A percentile compares a stretch with the other conserved stretches of the same genome.
phyloP scores from a whole-genome alignment of 2,329 filamentous ascomycete genomes.

The Zymoseptoria pseudotritici region DNA sequence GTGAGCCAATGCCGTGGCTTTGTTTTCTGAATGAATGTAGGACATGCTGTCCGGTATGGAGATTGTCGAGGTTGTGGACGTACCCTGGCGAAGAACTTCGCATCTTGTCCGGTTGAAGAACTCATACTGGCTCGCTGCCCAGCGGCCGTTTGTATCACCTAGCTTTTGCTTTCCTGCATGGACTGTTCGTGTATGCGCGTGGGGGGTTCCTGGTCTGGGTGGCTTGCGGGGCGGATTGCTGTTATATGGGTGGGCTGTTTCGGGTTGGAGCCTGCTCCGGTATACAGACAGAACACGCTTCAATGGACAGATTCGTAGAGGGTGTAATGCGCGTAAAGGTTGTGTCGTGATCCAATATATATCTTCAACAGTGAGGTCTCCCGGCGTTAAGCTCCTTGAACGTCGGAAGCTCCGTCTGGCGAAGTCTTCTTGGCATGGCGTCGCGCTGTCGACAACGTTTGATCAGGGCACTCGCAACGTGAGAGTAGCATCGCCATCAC shows the following conservation, averaged over 20 bases:
- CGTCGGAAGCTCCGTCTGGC: background rate
- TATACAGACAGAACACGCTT: background rate
- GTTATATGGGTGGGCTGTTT: background rate
- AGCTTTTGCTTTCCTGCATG: background rate
- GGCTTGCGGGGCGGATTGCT: background rate
- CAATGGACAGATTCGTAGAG: background rate
- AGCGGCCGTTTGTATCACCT: background rate
- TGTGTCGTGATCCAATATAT: background rate
- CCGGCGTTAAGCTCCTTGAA: background rate
- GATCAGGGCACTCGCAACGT: background rate
- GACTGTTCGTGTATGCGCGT: background rate
- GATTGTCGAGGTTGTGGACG: slow-evolving; percentile 31
- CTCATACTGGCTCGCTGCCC: slow-evolving; percentile 43
- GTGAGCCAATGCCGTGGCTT: background rate
- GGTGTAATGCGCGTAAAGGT: background rate
- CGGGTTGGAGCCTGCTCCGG: background rate
- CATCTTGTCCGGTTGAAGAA: slow-evolving; percentile 71
- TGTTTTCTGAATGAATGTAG: slow-evolving; percentile 4
- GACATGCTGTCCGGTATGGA: slow-evolving; percentile 3
- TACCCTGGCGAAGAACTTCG: slow-evolving; percentile 98
- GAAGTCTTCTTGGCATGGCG: background rate
- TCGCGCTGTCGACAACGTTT: background rate
- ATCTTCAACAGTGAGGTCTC: background rate
- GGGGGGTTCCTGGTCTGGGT: background rate
- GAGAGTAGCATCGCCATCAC: background rate